These are phyloP conservation scores for Samsoniella hepiali DNA, from an alignment of 2,329 filamentous ascomycete genomes.

Conservation along the genomic window DNA sequence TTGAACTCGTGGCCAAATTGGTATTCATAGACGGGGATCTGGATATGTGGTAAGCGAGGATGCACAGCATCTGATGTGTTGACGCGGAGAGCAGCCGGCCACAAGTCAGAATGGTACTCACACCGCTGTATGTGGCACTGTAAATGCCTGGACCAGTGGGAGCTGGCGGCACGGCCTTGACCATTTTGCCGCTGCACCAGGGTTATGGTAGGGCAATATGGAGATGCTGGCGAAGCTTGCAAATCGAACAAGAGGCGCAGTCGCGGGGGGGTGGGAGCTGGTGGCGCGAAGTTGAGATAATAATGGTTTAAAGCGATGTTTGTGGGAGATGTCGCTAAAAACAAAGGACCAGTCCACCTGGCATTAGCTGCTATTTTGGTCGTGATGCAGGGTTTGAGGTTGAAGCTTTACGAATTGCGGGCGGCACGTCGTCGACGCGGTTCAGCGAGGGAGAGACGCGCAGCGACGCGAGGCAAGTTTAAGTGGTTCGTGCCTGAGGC, in stretches of 20 bases:
- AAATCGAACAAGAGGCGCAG: neutral
- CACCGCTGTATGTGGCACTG: conserved; percentile 67
- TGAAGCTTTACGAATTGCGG: conserved; percentile 29
- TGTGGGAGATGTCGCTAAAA: neutral
- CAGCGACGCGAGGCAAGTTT: conserved; percentile 37
- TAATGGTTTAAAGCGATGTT: neutral
- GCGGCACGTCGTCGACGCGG: conserved; percentile 38
- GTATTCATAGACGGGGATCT: conserved; percentile 95
- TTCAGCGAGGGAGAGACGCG: conserved; percentile 34
- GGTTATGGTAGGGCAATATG: neutral
- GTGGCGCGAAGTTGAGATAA: neutral
- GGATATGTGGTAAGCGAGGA: conserved; percentile 19
- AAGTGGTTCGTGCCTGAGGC: conserved; percentile 36
- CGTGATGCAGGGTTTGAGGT: conserved; percentile 24
- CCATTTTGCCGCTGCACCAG: conserved; percentile 39
- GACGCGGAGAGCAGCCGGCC: neutral
- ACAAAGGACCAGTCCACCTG: neutral
- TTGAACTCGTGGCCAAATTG: conserved; percentile 76
- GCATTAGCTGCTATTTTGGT: neutral
- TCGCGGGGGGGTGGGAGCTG: neutral
- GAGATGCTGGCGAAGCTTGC: conserved; percentile 1
- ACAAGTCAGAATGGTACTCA: conserved; percentile 40
- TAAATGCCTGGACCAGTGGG: conserved; percentile 51
- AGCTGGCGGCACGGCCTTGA: conserved; percentile 38
- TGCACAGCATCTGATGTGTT: neutral